phyloP scores from a whole-genome alignment of 2,329 filamentous ascomycete species.

The Sporothrix luriei region DNA sequence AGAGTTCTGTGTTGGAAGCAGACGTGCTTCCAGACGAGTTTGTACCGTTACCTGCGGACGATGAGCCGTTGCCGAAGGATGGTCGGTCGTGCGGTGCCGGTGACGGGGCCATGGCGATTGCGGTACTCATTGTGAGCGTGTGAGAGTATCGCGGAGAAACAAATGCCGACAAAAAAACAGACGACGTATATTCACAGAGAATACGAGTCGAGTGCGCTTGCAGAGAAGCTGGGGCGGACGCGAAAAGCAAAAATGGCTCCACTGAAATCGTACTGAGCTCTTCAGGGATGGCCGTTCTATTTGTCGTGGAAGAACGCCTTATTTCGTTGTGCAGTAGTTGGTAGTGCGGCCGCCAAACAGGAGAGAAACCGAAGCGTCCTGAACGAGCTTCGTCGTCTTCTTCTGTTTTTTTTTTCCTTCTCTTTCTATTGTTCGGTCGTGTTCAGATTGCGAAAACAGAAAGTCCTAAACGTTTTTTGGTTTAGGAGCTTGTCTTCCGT shows the following conservation, averaged over 20 bases:
- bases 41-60: constrained; percentile 15
- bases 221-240: constrained; percentile 23
- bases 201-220: constrained; percentile 17
- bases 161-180: constrained; percentile 3
- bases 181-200: constrained; percentile 13
- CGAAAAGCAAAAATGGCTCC: constrained; percentile 27
- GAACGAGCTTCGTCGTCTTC: neutral
- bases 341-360: constrained; percentile 17
- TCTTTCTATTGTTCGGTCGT: neutral
- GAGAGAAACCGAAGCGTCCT: neutral
- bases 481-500: constrained; percentile 1
- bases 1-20: constrained; percentile 48
- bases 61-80: constrained; percentile 48
- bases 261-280: constrained; percentile 30
- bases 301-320: constrained; percentile 27
- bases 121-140: constrained; percentile 62
- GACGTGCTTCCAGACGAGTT: constrained; percentile 23
- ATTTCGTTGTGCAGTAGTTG: constrained; percentile 26
- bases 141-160: constrained; percentile 6
- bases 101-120: constrained; percentile 69
- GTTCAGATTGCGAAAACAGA: neutral
- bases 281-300: constrained; percentile 29
- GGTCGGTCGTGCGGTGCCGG: constrained; percentile 67
- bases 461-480: neutral
- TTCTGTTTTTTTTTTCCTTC: neutral